phyloP scores from a whole-genome alignment of 306 rosid genomes.

The Vicia faba region DNA sequence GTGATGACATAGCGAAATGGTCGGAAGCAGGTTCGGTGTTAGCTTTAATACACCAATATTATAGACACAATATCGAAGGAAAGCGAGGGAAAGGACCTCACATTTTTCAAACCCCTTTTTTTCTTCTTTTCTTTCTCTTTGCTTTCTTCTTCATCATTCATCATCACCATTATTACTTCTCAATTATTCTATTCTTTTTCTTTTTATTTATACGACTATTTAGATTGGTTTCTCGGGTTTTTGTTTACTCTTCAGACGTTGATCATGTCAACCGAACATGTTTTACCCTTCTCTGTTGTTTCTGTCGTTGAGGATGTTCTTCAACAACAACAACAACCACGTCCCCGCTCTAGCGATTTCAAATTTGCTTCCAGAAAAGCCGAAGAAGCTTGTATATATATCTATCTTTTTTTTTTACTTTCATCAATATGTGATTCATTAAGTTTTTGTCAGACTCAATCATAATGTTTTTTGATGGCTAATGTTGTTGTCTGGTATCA shows the following conservation, averaged over 20 bases:
- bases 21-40: slow-evolving; percentile 79
- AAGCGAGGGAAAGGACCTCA: slow-evolving; percentile 41
- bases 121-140: slow-evolving; percentile 39
- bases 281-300: slow-evolving; percentile 60
- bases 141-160: slow-evolving; percentile 12
- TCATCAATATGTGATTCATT: neutral
- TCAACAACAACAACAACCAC: slow-evolving; percentile 61
- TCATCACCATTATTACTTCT: slow-evolving; percentile 27
- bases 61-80: slow-evolving; percentile 26
- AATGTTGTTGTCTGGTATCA: neutral
- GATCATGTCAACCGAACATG: slow-evolving; percentile 63
- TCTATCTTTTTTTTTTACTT: neutral
- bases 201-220: slow-evolving; percentile 8
- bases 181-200: slow-evolving; percentile 10
- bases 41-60: slow-evolving; percentile 46
- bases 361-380: slow-evolving; percentile 65
- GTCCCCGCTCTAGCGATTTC: slow-evolving; percentile 37
- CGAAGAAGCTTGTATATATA: slow-evolving; percentile 69
- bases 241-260: slow-evolving; percentile 19
- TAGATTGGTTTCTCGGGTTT: slow-evolving; percentile 32
- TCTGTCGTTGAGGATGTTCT: slow-evolving; percentile 83
- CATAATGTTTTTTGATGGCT: slow-evolving; percentile 3
- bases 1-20: slow-evolving; percentile 61
- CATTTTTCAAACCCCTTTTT: slow-evolving; percentile 31
- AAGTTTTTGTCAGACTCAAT: neutral